Percentiles rank a stretch among this genome's conserved stretches.
Evolutionary conservation across 2,329 filamentous ascomycete genomes (phyloP).

Genomic region (Xylariaceae sp.): DNA sequence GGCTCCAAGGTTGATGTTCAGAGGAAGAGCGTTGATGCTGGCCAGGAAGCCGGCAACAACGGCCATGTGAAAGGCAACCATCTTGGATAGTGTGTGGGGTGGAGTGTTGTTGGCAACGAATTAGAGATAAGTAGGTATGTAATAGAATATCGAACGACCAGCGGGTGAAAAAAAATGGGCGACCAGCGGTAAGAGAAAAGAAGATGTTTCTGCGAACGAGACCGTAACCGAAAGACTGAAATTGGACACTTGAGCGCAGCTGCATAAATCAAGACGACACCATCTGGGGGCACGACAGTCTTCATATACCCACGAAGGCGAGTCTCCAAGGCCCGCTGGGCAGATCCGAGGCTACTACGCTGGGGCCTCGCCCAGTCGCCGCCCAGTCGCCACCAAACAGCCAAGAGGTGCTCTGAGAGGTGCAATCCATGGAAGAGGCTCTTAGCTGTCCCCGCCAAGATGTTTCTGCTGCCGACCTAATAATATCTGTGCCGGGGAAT

Average conservation of each 20-base stretch:
- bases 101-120: conserved; percentile 5
- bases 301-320: too few relatives aligned
- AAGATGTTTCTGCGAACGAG: conserved; percentile 17
- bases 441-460: conserved; percentile 20
- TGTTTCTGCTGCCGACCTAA: conserved; percentile 17
- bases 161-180: too few relatives aligned
- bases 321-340: too few relatives aligned
- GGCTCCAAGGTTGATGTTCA: conserved; percentile 37
- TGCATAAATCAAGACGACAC: conserved; percentile 14
- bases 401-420: conserved; percentile 10
- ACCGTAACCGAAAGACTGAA: conserved; percentile 15
- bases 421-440: conserved; percentile 9
- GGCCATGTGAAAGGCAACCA: conserved; percentile 30
- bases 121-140: conserved; percentile 12
- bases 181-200: conserved; percentile 26
- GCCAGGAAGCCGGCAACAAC: conserved; percentile 29
- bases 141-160: conserved; percentile 27
- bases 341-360: conserved; percentile 1
- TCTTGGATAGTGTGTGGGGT: conserved; percentile 17
- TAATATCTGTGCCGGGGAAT: conserved; percentile 16
- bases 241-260: conserved; percentile 28
- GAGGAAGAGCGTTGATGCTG: conserved; percentile 26
- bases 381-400: conserved; percentile 15
- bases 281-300: conserved; percentile 13
- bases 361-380: conserved; percentile 3